phyloP scores from a whole-genome alignment of 495 filamentous ascomycete genomes.

The Cercophora sp. region DNA sequence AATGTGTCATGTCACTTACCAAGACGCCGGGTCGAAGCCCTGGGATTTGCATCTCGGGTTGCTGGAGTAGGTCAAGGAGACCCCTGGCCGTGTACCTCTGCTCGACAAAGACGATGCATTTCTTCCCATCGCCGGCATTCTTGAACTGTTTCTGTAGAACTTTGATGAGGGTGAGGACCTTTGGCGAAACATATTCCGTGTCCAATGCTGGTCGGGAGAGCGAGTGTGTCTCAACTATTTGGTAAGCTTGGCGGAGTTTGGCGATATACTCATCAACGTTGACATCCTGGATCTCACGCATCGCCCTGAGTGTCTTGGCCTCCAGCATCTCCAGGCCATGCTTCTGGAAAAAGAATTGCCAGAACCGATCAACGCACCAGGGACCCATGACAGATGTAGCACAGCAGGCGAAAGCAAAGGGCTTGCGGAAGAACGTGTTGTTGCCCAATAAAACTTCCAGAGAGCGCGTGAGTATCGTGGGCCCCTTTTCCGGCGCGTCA shows the following conservation, averaged over 20 bases:
- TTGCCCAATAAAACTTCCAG: conserved; percentile 56
- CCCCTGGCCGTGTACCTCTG: conserved; percentile 72
- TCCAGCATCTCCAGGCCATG: conserved; percentile 62
- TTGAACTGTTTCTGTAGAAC: conserved; percentile 58
- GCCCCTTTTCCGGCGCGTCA: conserved; percentile 42
- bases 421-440: conserved; percentile 52
- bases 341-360: conserved; percentile 67
- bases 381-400: conserved; percentile 67
- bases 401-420: conserved; percentile 54
- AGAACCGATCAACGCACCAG: conserved; percentile 85
- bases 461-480: conserved; percentile 59
- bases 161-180: conserved; percentile 60
- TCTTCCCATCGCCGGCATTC: conserved; percentile 45
- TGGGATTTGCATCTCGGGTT: conserved; percentile 47
- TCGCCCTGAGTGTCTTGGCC: conserved; percentile 47
- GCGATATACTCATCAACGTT: conserved; percentile 47
- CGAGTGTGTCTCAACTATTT: conserved; percentile 49
- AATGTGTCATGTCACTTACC: conserved; percentile 50
- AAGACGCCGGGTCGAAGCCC: conserved; percentile 64
- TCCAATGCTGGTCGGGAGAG: conserved; percentile 43
- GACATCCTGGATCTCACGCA: conserved; percentile 27
- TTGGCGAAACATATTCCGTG: conserved; percentile 57
- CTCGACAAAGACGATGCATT: conserved; percentile 87
- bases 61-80: conserved; percentile 60
- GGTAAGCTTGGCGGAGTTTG: conserved; percentile 57